Base-by-base conservation (phyloP, 352 stramenopile genomes). In the Phytophthora capsici region DNA sequence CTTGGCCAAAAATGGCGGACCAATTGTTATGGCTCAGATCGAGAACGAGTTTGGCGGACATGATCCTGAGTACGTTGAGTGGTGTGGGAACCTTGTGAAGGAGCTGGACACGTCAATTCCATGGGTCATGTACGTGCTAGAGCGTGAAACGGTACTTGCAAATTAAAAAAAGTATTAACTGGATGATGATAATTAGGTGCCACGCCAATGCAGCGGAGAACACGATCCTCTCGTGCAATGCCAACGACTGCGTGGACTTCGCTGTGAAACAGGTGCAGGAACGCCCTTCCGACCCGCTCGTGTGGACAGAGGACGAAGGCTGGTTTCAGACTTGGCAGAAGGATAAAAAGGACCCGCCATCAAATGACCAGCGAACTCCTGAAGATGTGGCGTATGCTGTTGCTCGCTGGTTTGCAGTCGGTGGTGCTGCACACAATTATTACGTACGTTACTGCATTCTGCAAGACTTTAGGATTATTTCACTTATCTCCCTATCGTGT, bases 281-380 rank as follows among this genome's bases (percentile, higher is more conserved):
- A 2, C 76, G 70, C 0, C 77, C 80, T 0, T 66, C 49, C 0
- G 66, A 86, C 44, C 84, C 84, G 16, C 72, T 93, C 14, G 71
- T 91, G n/a, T 93, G 84, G 84, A 91, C 84, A 7, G 83, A 91
- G 53, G 75, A 91, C 36, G 83, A 91, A 71, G 83, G 78, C 16
- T 91, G 83, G 83, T 91, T 87, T 64, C 57, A 89, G 55, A 85
- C 75, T 0, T 91, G 83, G 83, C 55, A 73, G n/a, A 73, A 78
- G 25, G 63, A 69, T 32, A 66, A 63, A 46, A 63, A 73, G 6
- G 60, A 67, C 12, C 56, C 41, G 3, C 43, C 71, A 23, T 68
- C 83, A 40, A 78, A 69, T 52, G 72, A 88, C 32, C 67, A 91
- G 40, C 76, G 83, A 3, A 66, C 75, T 23, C 56, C 84, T 38